phyloP scores from a whole-genome alignment of 83 land plant genomes.

The Picea abies region DNA sequence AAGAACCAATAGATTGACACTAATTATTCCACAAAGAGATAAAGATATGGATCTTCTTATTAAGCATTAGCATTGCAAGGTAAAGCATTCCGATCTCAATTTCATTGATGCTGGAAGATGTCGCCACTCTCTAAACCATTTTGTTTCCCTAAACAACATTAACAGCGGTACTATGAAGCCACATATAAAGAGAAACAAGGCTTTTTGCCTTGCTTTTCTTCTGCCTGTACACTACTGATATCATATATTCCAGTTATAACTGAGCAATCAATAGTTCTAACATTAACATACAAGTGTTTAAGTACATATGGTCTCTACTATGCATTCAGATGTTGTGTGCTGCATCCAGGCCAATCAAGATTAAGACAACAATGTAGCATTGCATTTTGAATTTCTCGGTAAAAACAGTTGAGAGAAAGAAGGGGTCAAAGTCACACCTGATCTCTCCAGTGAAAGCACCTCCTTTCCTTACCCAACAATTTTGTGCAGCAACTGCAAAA shows the following conservation, averaged over 20 bases:
- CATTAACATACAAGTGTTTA: background rate
- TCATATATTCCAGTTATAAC: background rate
- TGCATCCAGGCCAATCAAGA: background rate
- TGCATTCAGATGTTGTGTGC: background rate
- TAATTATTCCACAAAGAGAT: too few relatives aligned
- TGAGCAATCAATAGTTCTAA: background rate
- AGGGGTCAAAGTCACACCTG: slow-evolving; percentile 37
- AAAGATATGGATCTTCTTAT: too few relatives aligned
- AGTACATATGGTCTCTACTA: background rate
- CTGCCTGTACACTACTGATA: background rate
- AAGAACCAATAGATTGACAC: too few relatives aligned
- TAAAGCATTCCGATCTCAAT: background rate
- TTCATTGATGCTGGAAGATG: background rate
- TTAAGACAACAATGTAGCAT: background rate
- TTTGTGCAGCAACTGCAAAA: slow-evolving; percentile 84
- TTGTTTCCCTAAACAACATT: slow-evolving; percentile 3
- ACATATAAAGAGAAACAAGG: background rate
- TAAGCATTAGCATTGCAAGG: too few relatives aligned
- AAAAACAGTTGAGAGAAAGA: background rate
- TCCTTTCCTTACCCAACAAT: slow-evolving; percentile 90
- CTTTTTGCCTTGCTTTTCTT: background rate
- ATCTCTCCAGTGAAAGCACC: slow-evolving; percentile 93
- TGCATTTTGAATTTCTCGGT: background rate
- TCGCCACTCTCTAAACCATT: background rate
- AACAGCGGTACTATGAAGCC: background rate